phyloP scores from a whole-genome alignment of 805 yeast species.

The Nakazawaea sp. region DNA sequence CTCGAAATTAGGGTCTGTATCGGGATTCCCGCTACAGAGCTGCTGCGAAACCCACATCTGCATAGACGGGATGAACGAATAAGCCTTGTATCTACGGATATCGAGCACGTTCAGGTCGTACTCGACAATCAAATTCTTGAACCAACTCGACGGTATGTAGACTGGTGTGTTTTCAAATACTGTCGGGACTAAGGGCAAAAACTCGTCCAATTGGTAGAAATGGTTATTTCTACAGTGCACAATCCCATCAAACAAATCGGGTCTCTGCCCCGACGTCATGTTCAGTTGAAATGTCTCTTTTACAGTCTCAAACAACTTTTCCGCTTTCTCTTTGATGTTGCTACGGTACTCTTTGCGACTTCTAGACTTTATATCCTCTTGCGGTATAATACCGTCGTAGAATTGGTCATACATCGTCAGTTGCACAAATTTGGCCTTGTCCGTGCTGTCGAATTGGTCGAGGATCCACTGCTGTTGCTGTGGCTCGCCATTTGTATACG shows the following conservation, averaged over 20 bases:
- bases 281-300: neutral
- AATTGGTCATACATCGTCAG: constrained; percentile 2
- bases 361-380: neutral
- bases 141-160: constrained; percentile 39
- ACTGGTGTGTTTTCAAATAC: constrained; percentile 49
- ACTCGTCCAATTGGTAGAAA: constrained; percentile 34
- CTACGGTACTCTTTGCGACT: neutral
- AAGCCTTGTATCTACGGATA: neutral
- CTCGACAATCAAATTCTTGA: constrained; percentile 7
- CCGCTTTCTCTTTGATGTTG: neutral
- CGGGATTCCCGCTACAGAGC: neutral
- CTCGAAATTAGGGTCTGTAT: neutral
- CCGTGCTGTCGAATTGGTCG: constrained; percentile 1
- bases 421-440: neutral
- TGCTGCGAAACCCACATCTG: constrained; percentile 3
- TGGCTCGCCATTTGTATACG: neutral
- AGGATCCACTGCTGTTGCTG: neutral
- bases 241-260: constrained; percentile 1
- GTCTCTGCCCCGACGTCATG: neutral
- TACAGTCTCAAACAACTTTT: neutral
- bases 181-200: constrained; percentile 42
- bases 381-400: constrained; percentile 4
- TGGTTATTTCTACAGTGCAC: constrained; percentile 50
- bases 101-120: constrained; percentile 3
- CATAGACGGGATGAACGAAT: constrained; percentile 1